Evolutionary conservation across 2,329 filamentous ascomycete genomes (phyloP), one percentile per base, ranked within the genome.

Genomic region (Didymella exigua): DNA sequence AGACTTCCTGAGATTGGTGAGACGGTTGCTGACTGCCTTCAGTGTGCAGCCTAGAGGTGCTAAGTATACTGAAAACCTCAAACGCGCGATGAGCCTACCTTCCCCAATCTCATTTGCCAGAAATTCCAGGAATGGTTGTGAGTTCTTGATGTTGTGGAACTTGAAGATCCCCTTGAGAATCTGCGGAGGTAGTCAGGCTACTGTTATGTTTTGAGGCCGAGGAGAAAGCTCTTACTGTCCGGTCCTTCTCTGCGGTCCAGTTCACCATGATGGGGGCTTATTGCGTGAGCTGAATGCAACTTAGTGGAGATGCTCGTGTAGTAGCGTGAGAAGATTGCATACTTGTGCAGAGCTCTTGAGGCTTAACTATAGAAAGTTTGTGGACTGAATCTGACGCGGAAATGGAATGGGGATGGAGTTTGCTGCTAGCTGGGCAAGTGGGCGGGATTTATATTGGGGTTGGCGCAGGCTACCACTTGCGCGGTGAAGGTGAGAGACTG

Each of bases 1-100:
- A 8, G 23, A 18, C 4, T 50, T 59, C 23, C 63, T 62, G 5
- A 69, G 47, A 50, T 64, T 67, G 33, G 30, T 51, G 7, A 71
- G 51, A 6, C 65, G 63, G 49, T 68, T 60, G 14, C 48, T 53
- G 4, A 69, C 63, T 4, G 68, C 66, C 37, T 69, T 71, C 9
- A 65, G 54, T 1, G 66, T 71, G 36, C 68, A 71, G 1, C 52
- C 66, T 69, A 37, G 5, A 16, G 4, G 2, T 18, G 4, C 6
- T 44, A n/a, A 52, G 49, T 13, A 19, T 8, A 2, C 2, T 24
- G 33, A 10, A 16, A 1, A 9, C 4, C 11, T 6, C 4, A 16
- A 2, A 7, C 8, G 10, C 13, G 5, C 7, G 14, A 10, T 6
- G 24, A n/a, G 27, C 16, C 16, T 23, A 50, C 46, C 46, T 0